Evolutionary conservation across 2,329 filamentous ascomycete species (phyloP).

Genomic region (Fusarium annulatum): DNA sequence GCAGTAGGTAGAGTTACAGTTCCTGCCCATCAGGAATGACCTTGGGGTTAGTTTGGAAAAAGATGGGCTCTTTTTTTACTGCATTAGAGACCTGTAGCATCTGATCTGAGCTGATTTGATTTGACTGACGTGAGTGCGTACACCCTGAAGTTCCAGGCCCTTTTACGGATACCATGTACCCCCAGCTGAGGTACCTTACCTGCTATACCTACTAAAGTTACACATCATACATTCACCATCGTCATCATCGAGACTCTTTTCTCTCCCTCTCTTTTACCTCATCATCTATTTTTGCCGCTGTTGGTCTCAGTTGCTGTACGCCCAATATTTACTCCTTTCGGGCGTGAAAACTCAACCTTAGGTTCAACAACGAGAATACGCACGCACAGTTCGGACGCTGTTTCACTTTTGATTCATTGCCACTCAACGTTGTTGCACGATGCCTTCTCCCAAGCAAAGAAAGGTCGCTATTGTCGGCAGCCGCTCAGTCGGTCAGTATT

Average conservation of each 20-base stretch:
- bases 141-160: slow-evolving; percentile 34
- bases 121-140: slow-evolving; percentile 16
- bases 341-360: not conserved
- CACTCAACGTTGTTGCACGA: slow-evolving; percentile 28
- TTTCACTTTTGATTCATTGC: slow-evolving; percentile 29
- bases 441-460: slow-evolving; percentile 77
- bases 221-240: slow-evolving; percentile 33
- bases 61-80: slow-evolving; percentile 1
- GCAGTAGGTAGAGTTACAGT: not conserved
- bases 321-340: not conserved
- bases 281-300: slow-evolving; percentile 7
- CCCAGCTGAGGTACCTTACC: not conserved
- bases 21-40: not conserved
- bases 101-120: not conserved
- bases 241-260: slow-evolving; percentile 25
- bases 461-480: slow-evolving; percentile 97
- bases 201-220: slow-evolving; percentile 8
- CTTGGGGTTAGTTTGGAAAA: not conserved
- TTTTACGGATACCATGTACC: not conserved
- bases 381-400: slow-evolving; percentile 1
- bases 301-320: slow-evolving; percentile 22
- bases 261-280: slow-evolving; percentile 1
- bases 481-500: slow-evolving; percentile 76
- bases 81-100: slow-evolving; percentile 13
- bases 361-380: slow-evolving; percentile 16